Evolutionary conservation across 2,329 filamentous ascomycete species (phyloP).

Genomic region (Fusarium torulosum): DNA sequence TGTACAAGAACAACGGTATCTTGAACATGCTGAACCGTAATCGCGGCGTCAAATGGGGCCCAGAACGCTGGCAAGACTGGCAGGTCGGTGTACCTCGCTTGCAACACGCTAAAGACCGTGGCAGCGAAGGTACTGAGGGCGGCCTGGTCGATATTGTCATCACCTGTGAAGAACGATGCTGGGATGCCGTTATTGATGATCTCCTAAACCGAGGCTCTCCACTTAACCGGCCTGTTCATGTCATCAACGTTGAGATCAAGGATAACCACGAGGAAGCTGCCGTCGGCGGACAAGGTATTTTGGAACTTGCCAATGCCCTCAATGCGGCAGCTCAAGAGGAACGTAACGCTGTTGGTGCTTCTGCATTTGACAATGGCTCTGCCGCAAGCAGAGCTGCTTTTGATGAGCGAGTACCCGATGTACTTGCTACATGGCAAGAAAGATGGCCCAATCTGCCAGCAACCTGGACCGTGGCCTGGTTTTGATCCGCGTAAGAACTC

Average conservation of each 20-base stretch:
- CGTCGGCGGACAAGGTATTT: conserved; percentile 88
- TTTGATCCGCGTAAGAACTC: conserved; percentile 62
- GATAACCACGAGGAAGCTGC: conserved; percentile 98
- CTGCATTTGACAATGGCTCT: conserved; percentile 77
- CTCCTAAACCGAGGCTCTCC: conserved; percentile 86
- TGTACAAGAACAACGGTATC: conserved; percentile 93
- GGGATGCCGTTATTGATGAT: conserved; percentile 97
- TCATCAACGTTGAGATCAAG: conserved; percentile 98
- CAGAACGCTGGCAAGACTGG: conserved; percentile 99
- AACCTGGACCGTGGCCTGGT: conserved; percentile 95
- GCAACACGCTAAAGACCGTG: conserved; percentile 80
- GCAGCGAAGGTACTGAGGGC: conserved; percentile 83
- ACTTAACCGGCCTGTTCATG: conserved; percentile 92
- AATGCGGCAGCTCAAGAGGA: conserved; percentile 86
- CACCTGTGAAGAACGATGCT: conserved; percentile 97
- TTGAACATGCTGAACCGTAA: conserved; percentile 97
- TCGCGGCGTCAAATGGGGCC: conserved; percentile 90
- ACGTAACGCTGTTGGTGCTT: conserved; percentile 72
- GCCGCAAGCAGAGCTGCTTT: conserved; percentile 80
- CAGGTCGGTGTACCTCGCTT: conserved; percentile 85
- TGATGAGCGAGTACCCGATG: conserved; percentile 92
- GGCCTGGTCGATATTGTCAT: conserved; percentile 95
- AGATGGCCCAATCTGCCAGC: conserved; percentile 92
- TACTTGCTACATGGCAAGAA: conserved; percentile 94
- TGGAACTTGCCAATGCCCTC: conserved; percentile 88